Conservation (phyloP, 305 asterid genomes). For the Petunia hybrid region DNA sequence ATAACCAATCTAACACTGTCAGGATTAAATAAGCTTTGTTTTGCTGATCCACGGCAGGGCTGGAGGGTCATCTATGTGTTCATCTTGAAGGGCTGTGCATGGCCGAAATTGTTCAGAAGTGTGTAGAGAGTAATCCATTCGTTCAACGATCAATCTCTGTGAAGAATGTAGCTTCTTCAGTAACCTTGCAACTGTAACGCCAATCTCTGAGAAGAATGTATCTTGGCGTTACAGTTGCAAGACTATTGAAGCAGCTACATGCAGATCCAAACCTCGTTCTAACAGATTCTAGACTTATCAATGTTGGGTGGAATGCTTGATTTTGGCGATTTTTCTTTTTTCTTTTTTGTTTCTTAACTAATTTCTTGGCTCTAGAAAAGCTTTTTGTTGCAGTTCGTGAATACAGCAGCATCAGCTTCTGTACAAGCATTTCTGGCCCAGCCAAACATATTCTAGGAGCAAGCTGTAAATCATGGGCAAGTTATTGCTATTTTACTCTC, state of each 20-base stretch:
- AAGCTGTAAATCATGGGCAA: background rate
- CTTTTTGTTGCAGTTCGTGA: background rate
- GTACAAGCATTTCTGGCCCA: background rate
- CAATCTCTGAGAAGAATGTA: too few species aligned
- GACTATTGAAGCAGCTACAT: too few species aligned
- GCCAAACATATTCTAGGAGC: background rate
- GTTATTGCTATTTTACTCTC: background rate
- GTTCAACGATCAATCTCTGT: too few species aligned
- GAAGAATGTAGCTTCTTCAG: too few species aligned
- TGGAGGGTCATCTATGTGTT: too few species aligned
- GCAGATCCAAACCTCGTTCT: too few species aligned
- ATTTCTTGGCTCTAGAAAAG: background rate
- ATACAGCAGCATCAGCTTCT: background rate
- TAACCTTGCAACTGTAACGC: too few species aligned
- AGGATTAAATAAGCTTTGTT: slow-evolving; percentile 17
- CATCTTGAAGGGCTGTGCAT: too few species aligned
- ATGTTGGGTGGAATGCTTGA: background rate
- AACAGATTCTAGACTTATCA: too few species aligned
- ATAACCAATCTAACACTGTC: background rate
- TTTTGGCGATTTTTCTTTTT: background rate
- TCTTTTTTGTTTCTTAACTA: background rate
- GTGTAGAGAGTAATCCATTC: too few species aligned
- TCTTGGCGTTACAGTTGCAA: too few species aligned
- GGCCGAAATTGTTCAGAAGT: too few species aligned
- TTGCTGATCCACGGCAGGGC: background rate